Evolutionary conservation across 192 early-diverging fungal species (phyloP), one percentile per base, ranked within the genome.

Genomic region (Radiomyces spectabilis): DNA sequence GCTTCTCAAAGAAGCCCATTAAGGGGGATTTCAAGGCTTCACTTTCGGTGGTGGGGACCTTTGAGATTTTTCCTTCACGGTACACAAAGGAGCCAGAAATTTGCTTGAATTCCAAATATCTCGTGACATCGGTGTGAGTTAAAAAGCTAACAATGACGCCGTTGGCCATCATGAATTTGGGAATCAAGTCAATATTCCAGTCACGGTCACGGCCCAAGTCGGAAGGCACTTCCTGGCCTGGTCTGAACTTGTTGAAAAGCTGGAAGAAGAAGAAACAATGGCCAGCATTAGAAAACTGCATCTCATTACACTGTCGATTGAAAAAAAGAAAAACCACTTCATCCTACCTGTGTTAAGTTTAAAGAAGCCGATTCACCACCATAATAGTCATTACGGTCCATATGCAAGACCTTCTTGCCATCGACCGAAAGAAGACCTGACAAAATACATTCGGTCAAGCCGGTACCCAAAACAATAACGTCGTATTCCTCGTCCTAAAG

Each of bases 131-230:
- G 19, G 94, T 97, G 75, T 99, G 91, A 55, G 87, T 86, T 40
- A 99, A 81, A 44, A 99, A 94, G 60, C 86, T 89, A 57, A 97
- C 90, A 65, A 99, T 89, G 60, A 95, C 95, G 43, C 96, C 97
- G 53, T 91, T 91, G 32, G 92, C 93, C 95, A 99, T 98, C 76
- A 96, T 89, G 74, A 99, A 99, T 77, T 99, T 99, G 61, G 97
- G 97, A 53, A 99, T 95, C 63, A 97, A 71, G 71, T 99, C 97
- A 45, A 99, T 83, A 77, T 91, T 93, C 71, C 87, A 99, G 75
- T 99, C 95, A 49, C 95, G 85, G 66, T 82, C 82, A 30, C 69
- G 68, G 13, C 86, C 88, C 27, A 88, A 62, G 31, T 32, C 41
- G 5, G 59, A 60, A 2, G 86, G 74, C 25, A 78, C 61, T 19